Base-by-base conservation (phyloP, 1,284 basidiomycete genomes). In the Heterobasidion annosum region DNA sequence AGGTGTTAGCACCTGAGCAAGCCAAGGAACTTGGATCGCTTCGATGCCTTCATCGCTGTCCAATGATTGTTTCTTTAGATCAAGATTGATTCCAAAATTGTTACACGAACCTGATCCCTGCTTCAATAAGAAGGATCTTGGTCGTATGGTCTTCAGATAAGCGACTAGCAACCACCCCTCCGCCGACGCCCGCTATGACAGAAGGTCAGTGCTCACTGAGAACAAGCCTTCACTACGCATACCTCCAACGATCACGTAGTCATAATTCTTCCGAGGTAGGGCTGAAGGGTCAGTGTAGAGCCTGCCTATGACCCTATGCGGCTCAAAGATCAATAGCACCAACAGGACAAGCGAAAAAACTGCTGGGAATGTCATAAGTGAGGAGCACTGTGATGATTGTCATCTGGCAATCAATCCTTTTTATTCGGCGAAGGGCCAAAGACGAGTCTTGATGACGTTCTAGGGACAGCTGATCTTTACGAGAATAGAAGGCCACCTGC, bases 41-140 rank as follows among this genome's bases (percentile, higher is more conserved):
- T 10, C 10, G n/a, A 40, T 40, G 10, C 37, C 37, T 40, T 40
- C 37, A 40, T 40, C n/a, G 37, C 37, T 40, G 10, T 12, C 37
- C 37, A 40, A 25, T 5, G 25, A 25, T 25, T 5, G 25, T 25
- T 25, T 4, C 3, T 25, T 4, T 25, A 25, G 3, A 25, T 25
- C 25, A 25, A 25, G 25, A 25, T 25, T 25, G 25, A 25, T 25
- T 25, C 25, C 25, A 25, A 5, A 25, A 25, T 5, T 25, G 4
- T 25, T 25, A 25, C 25, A 25, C 25, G 25, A 12, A 40, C 37
- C 37, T 40, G 37, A 40, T 12, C 10, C 37, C 37, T 34, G 63
- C 63, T 47, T 64, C 63, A 40, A 64, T 54, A 19, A 64, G 44
- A 13, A 63, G 58, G 1, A 64, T 62, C 6, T 56, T 56, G 1